phyloP scores from a whole-genome alignment of 2,329 filamentous ascomycete genomes.

The Ascocoryne sarcoides region DNA sequence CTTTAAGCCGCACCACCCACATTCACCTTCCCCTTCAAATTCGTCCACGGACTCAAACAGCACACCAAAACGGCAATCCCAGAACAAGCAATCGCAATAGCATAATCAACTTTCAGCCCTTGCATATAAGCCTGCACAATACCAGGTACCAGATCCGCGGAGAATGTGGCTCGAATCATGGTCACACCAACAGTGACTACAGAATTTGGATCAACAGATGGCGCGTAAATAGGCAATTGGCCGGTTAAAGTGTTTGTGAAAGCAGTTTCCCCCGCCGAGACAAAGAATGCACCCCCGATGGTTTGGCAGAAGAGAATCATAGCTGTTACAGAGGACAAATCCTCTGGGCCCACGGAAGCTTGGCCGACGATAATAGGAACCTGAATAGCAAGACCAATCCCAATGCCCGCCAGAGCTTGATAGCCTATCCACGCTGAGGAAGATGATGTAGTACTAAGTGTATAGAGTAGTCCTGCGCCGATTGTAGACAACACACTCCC shows the following conservation, averaged over 20 bases:
- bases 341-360: conserved; percentile 31
- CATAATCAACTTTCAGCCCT: conserved; percentile 54
- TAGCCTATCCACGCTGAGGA: conserved; percentile 47
- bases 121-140: conserved; percentile 55
- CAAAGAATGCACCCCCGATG: conserved; percentile 41
- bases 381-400: conserved; percentile 47
- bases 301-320: conserved; percentile 40
- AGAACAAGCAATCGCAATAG: conserved; percentile 43
- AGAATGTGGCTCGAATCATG: conserved; percentile 44
- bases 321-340: conserved; percentile 39
- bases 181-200: conserved; percentile 42
- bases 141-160: conserved; percentile 36
- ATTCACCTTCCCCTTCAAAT: conserved; percentile 22
- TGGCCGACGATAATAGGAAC: conserved; percentile 31
- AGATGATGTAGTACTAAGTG: conserved; percentile 38
- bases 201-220: conserved; percentile 29
- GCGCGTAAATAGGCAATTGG: conserved; percentile 29
- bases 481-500: conserved; percentile 26
- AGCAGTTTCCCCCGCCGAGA: conserved; percentile 39
- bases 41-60: conserved; percentile 31
- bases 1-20: conserved; percentile 18
- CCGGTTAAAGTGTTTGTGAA: conserved; percentile 38
- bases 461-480: conserved; percentile 47
- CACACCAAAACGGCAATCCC: conserved; percentile 32
- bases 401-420: conserved; percentile 46